Evolutionary conservation across 768 basidiomycete genomes (phyloP).

Genomic region (Kwoniella shandongensis): DNA sequence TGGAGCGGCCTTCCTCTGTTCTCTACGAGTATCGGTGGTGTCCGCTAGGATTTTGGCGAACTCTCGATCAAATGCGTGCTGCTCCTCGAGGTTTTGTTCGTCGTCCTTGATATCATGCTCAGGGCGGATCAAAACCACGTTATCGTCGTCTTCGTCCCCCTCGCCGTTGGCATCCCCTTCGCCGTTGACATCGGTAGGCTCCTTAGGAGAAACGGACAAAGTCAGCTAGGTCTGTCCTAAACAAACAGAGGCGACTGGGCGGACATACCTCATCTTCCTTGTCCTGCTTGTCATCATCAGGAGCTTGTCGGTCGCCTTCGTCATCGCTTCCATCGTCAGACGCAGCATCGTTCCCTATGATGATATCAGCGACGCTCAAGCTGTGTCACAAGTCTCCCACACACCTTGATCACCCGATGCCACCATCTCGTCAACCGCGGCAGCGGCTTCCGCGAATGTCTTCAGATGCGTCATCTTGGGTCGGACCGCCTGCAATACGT

Average conservation of each 20-base stretch:
- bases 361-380: no score
- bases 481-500: slow-evolving; percentile 68
- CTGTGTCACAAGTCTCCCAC: slow-evolving; percentile 3
- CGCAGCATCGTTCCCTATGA: background rate
- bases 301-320: slow-evolving; percentile 58
- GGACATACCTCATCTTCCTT: slow-evolving; percentile 14
- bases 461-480: slow-evolving; percentile 73
- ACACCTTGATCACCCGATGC: slow-evolving; percentile 59
- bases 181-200: background rate
- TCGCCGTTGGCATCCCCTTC: slow-evolving; percentile 66
- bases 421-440: slow-evolving; percentile 87
- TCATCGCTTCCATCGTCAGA: slow-evolving; percentile 52
- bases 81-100: slow-evolving; percentile 83
- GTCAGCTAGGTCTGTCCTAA: background rate
- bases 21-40: slow-evolving; percentile 79
- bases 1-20: slow-evolving; percentile 74
- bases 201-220: background rate
- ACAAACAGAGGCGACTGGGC: background rate
- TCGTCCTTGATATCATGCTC: slow-evolving; percentile 63
- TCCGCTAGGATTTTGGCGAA: slow-evolving; percentile 93
- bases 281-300: slow-evolving; percentile 9
- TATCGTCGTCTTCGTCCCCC: slow-evolving; percentile 74
- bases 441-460: slow-evolving; percentile 79
- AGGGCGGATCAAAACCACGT: slow-evolving; percentile 62
- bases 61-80: slow-evolving; percentile 91